Evolutionary conservation across 306 rosid genomes (phyloP).

Genomic region (Psophocarpus tetragonolobus): DNA sequence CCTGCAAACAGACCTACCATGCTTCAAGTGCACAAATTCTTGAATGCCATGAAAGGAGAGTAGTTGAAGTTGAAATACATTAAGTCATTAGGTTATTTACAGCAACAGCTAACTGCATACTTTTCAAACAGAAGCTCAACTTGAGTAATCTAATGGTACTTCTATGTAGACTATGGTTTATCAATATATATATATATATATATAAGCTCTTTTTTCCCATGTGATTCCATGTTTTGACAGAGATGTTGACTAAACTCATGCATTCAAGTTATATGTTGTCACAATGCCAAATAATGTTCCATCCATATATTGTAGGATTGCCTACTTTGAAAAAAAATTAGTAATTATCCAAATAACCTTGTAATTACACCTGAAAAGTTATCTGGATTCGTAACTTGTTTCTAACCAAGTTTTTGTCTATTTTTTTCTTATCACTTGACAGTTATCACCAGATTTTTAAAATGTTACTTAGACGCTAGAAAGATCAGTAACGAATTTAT

Average conservation of each 20-base stretch:
- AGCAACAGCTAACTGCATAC: constrained; percentile 23
- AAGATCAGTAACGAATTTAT: no score
- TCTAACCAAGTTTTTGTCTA: no score
- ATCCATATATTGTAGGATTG: neutral
- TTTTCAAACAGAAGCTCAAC: constrained; percentile 26
- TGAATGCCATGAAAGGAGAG: constrained; percentile 71
- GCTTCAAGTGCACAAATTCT: constrained; percentile 82
- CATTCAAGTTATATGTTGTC: neutral
- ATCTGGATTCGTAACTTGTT: neutral
- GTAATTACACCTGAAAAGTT: neutral
- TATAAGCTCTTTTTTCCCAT: constrained; percentile 13
- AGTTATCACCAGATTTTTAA: neutral
- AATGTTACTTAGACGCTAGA: no score
- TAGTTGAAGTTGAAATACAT: constrained; percentile 29
- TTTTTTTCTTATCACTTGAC: no score
- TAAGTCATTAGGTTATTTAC: constrained; percentile 1
- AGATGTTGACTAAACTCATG: neutral
- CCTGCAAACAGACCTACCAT: constrained; percentile 91
- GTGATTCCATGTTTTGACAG: constrained; percentile 3
- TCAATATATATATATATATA: constrained; percentile 6
- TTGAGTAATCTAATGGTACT: constrained; percentile 9
- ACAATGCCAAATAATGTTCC: neutral
- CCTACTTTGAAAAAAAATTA: neutral
- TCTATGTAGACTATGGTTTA: constrained; percentile 9
- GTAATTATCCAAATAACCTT: no score